Evolutionary conservation across 2,329 filamentous ascomycete species (phyloP), one percentile per base, ranked within the genome.

Genomic region (Colletotrichum sp.): DNA sequence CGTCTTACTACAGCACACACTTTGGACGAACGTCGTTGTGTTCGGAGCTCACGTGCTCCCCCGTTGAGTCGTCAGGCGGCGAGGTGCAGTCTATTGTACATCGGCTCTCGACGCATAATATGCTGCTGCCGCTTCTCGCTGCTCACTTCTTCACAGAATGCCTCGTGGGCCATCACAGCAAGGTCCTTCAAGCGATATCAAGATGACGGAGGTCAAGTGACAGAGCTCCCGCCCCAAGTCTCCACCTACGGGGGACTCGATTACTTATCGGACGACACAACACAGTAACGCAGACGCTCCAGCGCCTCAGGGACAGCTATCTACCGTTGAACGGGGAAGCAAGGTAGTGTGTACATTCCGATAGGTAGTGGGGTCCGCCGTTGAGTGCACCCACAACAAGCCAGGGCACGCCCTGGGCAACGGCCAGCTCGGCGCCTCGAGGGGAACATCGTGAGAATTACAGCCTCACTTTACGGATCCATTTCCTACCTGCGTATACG

Each of bases 321-420:
- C 6, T 16, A 24, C 21, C 26, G 52, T 49, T n/a, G 34, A 68
- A 59, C 49, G 64, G 49, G 26, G 10, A 52, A 16, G 55, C 18
- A 39, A 39, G 36, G 36, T 32, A 62, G 9, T 62, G 28, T n/a
- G 34, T 39, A 44, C 32, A 28, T 64, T 21, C 21, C 15, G 16
- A 12, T n/a, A 59, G 59, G 24, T n/a, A 59, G 59, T 65, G 71
- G 71, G 71, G 67, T 15, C 24, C 15, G 36, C 28, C 57, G 21
- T 62, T 74, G 44, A 21, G 44, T 21, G 44, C n/a, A 52, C n/a
- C n/a, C 44, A 49, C 71, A 74, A 44, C 13, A 16, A n/a, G 28
- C 67, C 67, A 64, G 59, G 67, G 59, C 67, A 74, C 64, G 71
- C 71, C 71, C 71, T 71, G 67, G 49, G 26, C 57, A 71, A 59